phyloP scores from a whole-genome alignment of 1,284 basidiomycete species.

The Schizophyllum amplum region DNA sequence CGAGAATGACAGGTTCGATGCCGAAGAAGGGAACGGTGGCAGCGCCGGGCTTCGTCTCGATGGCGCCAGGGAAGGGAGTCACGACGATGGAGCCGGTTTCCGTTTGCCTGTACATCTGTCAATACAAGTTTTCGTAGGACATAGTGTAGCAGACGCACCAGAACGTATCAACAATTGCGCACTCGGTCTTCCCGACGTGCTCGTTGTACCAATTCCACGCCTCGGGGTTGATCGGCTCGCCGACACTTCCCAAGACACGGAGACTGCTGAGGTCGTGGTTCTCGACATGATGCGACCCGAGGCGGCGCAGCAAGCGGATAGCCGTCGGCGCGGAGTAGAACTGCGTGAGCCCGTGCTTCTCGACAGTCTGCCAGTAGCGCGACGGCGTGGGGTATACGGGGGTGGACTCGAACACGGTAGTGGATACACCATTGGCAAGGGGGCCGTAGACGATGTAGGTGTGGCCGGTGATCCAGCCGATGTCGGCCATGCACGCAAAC shows the following conservation, averaged over 20 bases:
- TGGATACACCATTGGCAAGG: conserved; percentile 84
- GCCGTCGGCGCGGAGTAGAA: conserved; percentile 93
- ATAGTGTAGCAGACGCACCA: conserved; percentile 37
- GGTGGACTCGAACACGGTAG: conserved; percentile 94
- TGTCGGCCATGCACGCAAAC: conserved; percentile 98
- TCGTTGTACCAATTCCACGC: conserved; percentile 99
- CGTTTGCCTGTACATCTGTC: conserved; percentile 61
- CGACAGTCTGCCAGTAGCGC: conserved; percentile 95
- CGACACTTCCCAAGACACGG: conserved; percentile 88
- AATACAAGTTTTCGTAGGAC: conserved; percentile 2
- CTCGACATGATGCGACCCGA: conserved; percentile 85
- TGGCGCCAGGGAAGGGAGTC: conserved; percentile 92
- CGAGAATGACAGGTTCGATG: conserved; percentile 83
- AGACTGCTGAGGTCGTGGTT: conserved; percentile 79
- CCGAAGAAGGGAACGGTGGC: conserved; percentile 99
- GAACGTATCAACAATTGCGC: conserved; percentile 94
- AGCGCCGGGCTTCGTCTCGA: conserved; percentile 92
- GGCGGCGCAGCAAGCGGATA: conserved; percentile 81
- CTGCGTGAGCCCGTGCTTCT: conserved; percentile 90
- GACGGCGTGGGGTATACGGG: conserved; percentile 95
- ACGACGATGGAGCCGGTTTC: conserved; percentile 96
- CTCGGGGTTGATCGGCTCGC: conserved; percentile 98
- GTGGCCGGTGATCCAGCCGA: conserved; percentile 99
- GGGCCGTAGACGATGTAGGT: conserved; percentile 98
- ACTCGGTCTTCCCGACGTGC: conserved; percentile 82